A percentile compares a stretch with the other conserved stretches of the same genome.
These are phyloP conservation scores for Candida boleticola DNA, from an alignment of 805 yeast species.

Conservation along the genomic window DNA sequence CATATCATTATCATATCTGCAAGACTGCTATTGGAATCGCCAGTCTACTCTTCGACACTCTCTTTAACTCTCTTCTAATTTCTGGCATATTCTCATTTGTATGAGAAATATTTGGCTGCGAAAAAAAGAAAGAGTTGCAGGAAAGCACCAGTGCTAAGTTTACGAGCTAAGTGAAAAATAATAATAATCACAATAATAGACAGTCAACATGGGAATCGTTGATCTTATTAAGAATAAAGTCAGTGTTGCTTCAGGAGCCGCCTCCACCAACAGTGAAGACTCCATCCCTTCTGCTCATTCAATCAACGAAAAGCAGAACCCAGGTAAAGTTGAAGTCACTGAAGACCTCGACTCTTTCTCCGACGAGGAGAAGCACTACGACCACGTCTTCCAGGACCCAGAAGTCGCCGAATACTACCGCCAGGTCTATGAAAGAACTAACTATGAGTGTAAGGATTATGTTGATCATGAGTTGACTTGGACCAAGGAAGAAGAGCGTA, in stretches of 20 bases:
- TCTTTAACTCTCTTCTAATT: no score
- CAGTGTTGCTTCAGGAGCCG: neutral
- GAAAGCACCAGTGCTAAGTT: no score
- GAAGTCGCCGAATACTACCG: constrained; percentile 45
- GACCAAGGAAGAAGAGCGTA: constrained; percentile 51
- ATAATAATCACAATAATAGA: neutral
- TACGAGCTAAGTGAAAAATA: neutral
- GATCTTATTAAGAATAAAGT: neutral
- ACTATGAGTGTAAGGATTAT: constrained; percentile 53
- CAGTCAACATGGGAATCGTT: neutral
- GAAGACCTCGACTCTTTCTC: neutral
- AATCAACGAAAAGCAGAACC: neutral
- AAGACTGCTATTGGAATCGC: no score
- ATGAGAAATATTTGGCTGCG: neutral
- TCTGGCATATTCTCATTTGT: no score
- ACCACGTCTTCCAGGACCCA: constrained; percentile 42
- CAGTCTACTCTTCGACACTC: no score
- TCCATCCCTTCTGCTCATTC: neutral
- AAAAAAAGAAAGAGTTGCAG: neutral
- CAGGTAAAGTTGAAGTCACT: neutral
- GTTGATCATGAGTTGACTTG: constrained; percentile 61
- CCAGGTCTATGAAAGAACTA: constrained; percentile 42
- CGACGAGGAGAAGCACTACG: constrained; percentile 4
- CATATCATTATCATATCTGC: no score
- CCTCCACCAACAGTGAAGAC: neutral